These are phyloP conservation scores for Camillea tinctor DNA, from an alignment of 2,329 filamentous ascomycete species.

Conservation along the genomic window DNA sequence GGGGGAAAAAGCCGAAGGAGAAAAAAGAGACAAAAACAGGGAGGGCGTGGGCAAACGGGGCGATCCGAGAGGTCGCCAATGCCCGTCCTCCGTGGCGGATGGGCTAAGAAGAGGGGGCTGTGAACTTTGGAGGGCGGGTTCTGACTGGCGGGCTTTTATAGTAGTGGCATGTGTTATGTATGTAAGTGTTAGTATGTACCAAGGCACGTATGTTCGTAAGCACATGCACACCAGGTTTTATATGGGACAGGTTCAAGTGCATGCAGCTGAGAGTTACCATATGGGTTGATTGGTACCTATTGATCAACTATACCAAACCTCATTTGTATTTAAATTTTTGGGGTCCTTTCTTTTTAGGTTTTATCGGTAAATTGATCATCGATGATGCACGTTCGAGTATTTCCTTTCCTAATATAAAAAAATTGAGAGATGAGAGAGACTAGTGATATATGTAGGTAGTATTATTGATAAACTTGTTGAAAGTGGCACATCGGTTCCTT, in stretches of 20 bases:
- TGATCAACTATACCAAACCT: too few species aligned
- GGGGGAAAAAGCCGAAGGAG: too few species aligned
- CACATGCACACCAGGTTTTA: neutral
- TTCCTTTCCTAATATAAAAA: too few species aligned
- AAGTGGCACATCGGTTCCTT: too few species aligned
- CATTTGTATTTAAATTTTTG: too few species aligned
- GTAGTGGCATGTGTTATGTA: neutral
- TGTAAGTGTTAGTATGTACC: neutral
- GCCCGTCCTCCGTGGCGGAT: neutral
- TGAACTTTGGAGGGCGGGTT: neutral
- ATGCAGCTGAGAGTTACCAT: neutral
- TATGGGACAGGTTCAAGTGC: neutral
- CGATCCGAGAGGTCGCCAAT: slow-evolving; percentile 21
- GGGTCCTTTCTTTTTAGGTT: too few species aligned
- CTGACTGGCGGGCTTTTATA: neutral
- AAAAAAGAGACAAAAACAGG: neutral
- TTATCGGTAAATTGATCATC: too few species aligned
- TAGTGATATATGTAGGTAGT: too few species aligned
- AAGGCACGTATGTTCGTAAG: neutral
- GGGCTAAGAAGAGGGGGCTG: neutral
- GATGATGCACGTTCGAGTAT: too few species aligned
- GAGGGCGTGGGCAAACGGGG: slow-evolving; percentile 12
- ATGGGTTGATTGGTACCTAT: too few species aligned
- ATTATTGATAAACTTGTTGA: too few species aligned
- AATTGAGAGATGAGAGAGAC: too few species aligned